Base-by-base conservation (phyloP, 2,329 filamentous ascomycete genomes). In the Penicillium hordei region DNA sequence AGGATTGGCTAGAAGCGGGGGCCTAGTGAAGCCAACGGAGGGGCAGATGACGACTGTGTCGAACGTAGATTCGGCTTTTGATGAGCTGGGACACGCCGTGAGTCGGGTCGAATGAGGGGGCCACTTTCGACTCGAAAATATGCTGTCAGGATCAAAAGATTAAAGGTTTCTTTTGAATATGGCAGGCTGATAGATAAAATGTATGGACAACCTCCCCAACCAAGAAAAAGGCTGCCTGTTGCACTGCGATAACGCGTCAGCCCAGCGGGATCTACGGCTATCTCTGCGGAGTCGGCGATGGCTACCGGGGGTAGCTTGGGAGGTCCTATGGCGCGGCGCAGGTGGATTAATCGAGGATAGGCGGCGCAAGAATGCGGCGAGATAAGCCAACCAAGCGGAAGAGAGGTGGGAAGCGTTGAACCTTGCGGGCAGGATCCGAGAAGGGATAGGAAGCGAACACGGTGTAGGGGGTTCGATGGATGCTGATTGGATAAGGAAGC, bases 41-140 rank as follows among this genome's bases (percentile, higher is more conserved):
- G 65, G 59, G 70, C 72, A 75, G 72, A 73, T 75, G 72, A 74
- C 71, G 53, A 59, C 54, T 59, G 50, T 56, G 46, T 48, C 59
- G 54, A 67, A 65, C 52, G 63, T 55, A 59, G 54, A 57, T 60
- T 62, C 49, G 48, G 59, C 36, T 59, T 58, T 50, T 52, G 49
- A 50, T 46, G 45, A 42, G 49, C 40, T 53, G 19, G 56, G 48
- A 25, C 43, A 52, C 34, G 55, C 52, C 39, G 50, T 44, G 60
- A 39, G 53, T 59, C 53, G 59, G 58, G 39, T 57, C 48, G 23
- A 50, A 50, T 27, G 34, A n/a, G 13, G 8, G 17, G 17, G 29
- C 25, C 38, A 38, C 38, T 52, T 29, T 46, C 27, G 43, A 55
- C 48, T 53, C 36, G 31, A 52, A 21, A 27, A 33, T 48, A 54